A percentile compares a stretch with the other conserved stretches of the same genome.
Evolutionary conservation across 768 basidiomycete genomes (phyloP).

Genomic region (Boletus rex-veris): DNA sequence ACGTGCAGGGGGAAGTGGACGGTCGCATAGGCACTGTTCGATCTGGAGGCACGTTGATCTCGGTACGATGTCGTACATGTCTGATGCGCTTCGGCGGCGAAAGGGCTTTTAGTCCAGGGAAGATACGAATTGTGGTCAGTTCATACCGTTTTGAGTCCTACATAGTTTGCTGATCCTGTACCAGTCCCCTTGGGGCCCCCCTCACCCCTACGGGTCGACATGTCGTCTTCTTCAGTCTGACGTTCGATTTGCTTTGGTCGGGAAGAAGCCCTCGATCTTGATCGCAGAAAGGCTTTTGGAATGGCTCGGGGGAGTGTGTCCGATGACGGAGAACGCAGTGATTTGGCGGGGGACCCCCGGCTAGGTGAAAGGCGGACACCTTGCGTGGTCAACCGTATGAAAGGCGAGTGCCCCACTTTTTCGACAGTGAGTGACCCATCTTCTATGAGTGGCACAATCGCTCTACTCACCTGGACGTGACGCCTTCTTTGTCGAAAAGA

Average conservation of each 20-base stretch:
- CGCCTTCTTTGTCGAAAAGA: not conserved
- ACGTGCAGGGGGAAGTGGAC: not conserved
- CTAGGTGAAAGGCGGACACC: not conserved
- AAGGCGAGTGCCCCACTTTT: not conserved
- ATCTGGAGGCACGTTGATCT: not conserved
- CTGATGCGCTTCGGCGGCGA: slow-evolving; percentile 8
- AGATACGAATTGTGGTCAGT: slow-evolving; percentile 18
- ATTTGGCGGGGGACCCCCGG: not conserved
- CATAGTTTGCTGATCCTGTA: not conserved
- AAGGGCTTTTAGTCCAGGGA: slow-evolving; percentile 19
- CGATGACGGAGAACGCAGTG: not conserved
- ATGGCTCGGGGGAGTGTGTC: not conserved
- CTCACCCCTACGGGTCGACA: not conserved
- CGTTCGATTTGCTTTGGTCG: not conserved
- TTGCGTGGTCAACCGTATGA: not conserved
- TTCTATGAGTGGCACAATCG: not conserved
- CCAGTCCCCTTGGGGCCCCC: not conserved
- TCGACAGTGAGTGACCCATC: not conserved
- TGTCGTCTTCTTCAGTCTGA: not conserved
- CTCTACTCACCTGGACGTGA: slow-evolving; percentile 6
- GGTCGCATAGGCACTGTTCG: not conserved
- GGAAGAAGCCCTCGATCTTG: not conserved
- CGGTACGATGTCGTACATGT: slow-evolving; percentile 12
- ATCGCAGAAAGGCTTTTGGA: not conserved
- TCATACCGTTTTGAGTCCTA: slow-evolving; percentile 7